A percentile compares a stretch with the other conserved stretches of the same genome.
These are phyloP conservation scores for Phyllosticta paracitricarpa DNA, from an alignment of 2,329 filamentous ascomycete genomes.

Conservation along the genomic window DNA sequence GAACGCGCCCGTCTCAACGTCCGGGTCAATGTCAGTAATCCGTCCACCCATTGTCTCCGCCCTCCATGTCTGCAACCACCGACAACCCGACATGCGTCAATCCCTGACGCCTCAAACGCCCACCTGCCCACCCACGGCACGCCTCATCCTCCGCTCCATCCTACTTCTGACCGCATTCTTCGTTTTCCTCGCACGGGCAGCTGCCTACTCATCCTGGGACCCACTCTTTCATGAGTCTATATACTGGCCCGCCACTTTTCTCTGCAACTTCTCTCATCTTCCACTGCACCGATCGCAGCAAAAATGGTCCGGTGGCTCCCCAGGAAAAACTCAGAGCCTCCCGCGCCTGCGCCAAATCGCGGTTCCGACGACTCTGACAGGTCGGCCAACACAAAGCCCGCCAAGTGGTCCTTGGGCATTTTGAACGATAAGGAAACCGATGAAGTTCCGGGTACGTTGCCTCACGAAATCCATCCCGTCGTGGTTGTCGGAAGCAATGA, in stretches of 20 bases:
- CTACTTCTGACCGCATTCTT: neutral
- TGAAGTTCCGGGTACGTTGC: constrained; percentile 66
- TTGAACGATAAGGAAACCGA: constrained; percentile 71
- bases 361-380: neutral
- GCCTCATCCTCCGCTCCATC: neutral
- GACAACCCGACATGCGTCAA: neutral
- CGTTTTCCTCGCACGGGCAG: neutral
- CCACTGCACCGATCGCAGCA: neutral
- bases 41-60: neutral
- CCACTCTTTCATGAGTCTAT: neutral
- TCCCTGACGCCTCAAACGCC: neutral
- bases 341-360: neutral
- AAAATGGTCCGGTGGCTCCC: constrained; percentile 7
- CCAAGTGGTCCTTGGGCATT: constrained; percentile 61
- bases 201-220: neutral
- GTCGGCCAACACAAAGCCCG: neutral
- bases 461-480: neutral
- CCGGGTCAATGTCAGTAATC: neutral
- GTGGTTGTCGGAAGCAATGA: no score
- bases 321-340: neutral
- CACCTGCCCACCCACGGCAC: neutral
- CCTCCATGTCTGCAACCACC: neutral
- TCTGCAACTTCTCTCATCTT: neutral
- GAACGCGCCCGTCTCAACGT: neutral
- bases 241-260: neutral